Conservation (phyloP, 305 asterid genomes). For the Euphrasia arctica region DNA sequence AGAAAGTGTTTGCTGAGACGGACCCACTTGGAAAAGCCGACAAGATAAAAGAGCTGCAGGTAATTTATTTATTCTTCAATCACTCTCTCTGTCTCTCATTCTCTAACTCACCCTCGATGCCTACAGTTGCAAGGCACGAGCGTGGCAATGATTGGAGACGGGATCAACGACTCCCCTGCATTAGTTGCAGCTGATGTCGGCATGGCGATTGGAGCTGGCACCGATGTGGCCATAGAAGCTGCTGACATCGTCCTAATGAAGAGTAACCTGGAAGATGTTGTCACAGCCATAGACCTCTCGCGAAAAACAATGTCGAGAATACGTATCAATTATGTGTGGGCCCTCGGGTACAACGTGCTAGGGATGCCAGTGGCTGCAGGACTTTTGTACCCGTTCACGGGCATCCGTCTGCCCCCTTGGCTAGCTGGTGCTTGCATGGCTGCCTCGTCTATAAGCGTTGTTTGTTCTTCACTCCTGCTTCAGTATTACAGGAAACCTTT, state of each 20-base stretch:
- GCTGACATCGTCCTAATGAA: slow-evolving; percentile 86
- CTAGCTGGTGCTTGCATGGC: slow-evolving; percentile 99
- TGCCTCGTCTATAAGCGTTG: slow-evolving; percentile 87
- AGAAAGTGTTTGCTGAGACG: slow-evolving; percentile 84
- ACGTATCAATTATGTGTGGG: slow-evolving; percentile 79
- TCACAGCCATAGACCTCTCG: slow-evolving; percentile 81
- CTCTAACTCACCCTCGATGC: slow-evolving; percentile 16
- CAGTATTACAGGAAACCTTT: slow-evolving; percentile 82
- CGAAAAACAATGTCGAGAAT: slow-evolving; percentile 80
- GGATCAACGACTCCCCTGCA: slow-evolving; percentile 93
- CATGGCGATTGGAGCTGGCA: slow-evolving; percentile 95
- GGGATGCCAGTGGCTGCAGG: slow-evolving; percentile 97
- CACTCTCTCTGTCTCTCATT: neutral
- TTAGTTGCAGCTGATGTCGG: slow-evolving; percentile 90
- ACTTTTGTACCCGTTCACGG: slow-evolving; percentile 68
- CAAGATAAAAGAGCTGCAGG: slow-evolving; percentile 90
- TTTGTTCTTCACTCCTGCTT: slow-evolving; percentile 77
- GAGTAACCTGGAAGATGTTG: slow-evolving; percentile 81
- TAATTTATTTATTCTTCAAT: slow-evolving; percentile 15
- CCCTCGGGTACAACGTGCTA: slow-evolving; percentile 81
- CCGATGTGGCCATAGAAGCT: slow-evolving; percentile 91
- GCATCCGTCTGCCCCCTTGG: slow-evolving; percentile 92
- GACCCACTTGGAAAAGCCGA: slow-evolving; percentile 96
- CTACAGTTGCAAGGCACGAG: slow-evolving; percentile 63
- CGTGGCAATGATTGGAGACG: slow-evolving; percentile 96